Base-by-base conservation (phyloP, 495 filamentous ascomycete genomes). In the Aspergillus saccharolyticus region DNA sequence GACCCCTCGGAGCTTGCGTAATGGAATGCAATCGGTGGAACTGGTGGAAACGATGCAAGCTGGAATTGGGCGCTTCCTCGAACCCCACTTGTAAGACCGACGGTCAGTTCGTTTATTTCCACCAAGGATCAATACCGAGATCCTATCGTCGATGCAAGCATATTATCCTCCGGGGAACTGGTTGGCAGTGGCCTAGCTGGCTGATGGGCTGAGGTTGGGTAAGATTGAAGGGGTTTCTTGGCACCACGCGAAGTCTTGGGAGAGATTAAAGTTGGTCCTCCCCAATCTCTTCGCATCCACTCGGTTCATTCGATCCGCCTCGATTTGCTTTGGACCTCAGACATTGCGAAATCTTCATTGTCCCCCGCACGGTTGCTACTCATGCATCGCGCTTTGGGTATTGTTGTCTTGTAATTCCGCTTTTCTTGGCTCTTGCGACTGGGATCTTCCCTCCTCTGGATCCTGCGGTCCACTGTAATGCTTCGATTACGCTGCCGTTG, bases 191-290 rank as follows among this genome's bases (percentile, higher is more conserved):
- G 43, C 43, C 19, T n/a, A 46, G 15, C 33, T 46, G 18, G 44
- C 44, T 46, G 44, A 39, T 12, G 33, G 33, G 33, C 33, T 39
- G 33, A 39, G 14, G 33, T 39, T 39, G 18, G 21, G 54, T 56
- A 52, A 59, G 61, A 64, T 61, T 61, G 58, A 50, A 64, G 52
- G 62, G 52, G 56, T 22, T 44, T 55, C 64, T 63, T 66, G 58
- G 61, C 59, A 62, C n/a, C 45, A 55, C 54, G 47, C 57, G 61
- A 63, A 58, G 58, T 60, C 56, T 61, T 61, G 25, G 53, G 25
- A 57, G 55, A 60, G 47, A 65, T 62, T 65, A 65, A 60, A 65
- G 63, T 65, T 64, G 62, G 44, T 63, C 54, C 51, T 63, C 54
- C 30, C 54, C 58, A 57, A 53, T 54, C 48, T 57, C 33, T 21